Evolutionary conservation across 2,329 filamentous ascomycete species (phyloP), one percentile per base, ranked within the genome.

Genomic region (Colletotrichum horii): DNA sequence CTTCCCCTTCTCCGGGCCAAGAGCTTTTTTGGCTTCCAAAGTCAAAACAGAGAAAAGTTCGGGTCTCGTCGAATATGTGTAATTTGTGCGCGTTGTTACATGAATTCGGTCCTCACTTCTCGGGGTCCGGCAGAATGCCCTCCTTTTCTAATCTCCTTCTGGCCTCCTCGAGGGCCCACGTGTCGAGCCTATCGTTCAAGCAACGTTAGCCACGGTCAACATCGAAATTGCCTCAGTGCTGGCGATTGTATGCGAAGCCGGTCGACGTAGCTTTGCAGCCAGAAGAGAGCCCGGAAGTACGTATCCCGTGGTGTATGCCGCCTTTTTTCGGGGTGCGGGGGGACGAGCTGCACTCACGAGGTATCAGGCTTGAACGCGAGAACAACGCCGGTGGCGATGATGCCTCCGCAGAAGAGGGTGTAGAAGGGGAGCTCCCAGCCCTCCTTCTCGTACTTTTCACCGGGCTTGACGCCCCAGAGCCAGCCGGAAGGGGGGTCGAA

Each of bases 311-410:
- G 11, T 22, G n/a, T 52, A 48, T 1, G 43, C n/a, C 2, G 11
- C n/a, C 43, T 52, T 52, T 52, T n/a, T 22, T 22, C 12, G 43
- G 12, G 43, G n/a, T 52, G 43, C 43, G 43, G 43, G 43, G 43
- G 58, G 26, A 9, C 43, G 22, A 19, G 24, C 34, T 28, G 36
- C 66, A 95, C 96, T 88, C 90, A 99, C 97, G 95, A 98, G 78
- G 96, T 98, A 90, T 99, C 97, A 69, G 97, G 97, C 93, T 98
- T 98, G 85, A 97, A 98, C 77, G 95, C 95, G 87, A 98, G 95
- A 79, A 94, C 95, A 79, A 98, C 89, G 77, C 91, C 92, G 70
- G 93, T 93, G 78, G 95, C 89, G 32, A 92, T 86, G 82, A 98
- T 87, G 82, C 93, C 94, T 70, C 95, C 95, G 84, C 93, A 94